Evolutionary conservation across 495 filamentous ascomycete genomes (phyloP), one percentile per base, ranked within the genome.

Genomic region (Trichoderma virens): DNA sequence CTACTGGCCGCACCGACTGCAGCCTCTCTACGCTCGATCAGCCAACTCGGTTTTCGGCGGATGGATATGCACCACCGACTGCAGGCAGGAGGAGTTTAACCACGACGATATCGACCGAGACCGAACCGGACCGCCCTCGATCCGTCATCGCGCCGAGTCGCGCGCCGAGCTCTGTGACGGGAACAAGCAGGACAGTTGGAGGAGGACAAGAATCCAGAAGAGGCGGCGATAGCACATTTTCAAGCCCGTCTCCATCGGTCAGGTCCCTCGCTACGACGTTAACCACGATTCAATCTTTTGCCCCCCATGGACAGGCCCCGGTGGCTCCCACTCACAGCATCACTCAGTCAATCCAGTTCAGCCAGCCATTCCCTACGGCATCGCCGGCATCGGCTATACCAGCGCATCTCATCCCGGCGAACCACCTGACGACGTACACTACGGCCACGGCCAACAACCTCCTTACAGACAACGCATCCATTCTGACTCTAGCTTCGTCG

Each of bases 401-500:
- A 16, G 76, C 88, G 4, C 90, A 96, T 78, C 80, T 97, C 3
- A 80, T 83, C 2, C 83, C 85, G 59, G 78, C 83, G 18, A 83
- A 84, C 27, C 83, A 93, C 68, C 90, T 91, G 0, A 83, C 87
- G 34, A 96, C 93, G 5, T 98, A 98, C 75, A 87, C 78, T 65
- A 86, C 86, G 4, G 94, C 93, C 0, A 97, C 91, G 0, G 94
- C 94, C 51, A 96, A 97, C 76, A 92, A 92, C 72, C 81, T 94
- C 16, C 78, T 97, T 28, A 95, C 91, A 8, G 94, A 98, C 71
- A 93, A 98, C 71, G 94, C 94, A 0, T 97, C 92, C 20, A 93
- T 98, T 64, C 83, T 98, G 30, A 98, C 94, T 0, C 83, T 98
- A n/a, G 94, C 94, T 1, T 97, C 92, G 6, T 97, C 93, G 0